Evolutionary conservation across 2,329 filamentous ascomycete species (phyloP), one percentile per base, ranked within the genome.

Genomic region (Dichotomopilus funicola): DNA sequence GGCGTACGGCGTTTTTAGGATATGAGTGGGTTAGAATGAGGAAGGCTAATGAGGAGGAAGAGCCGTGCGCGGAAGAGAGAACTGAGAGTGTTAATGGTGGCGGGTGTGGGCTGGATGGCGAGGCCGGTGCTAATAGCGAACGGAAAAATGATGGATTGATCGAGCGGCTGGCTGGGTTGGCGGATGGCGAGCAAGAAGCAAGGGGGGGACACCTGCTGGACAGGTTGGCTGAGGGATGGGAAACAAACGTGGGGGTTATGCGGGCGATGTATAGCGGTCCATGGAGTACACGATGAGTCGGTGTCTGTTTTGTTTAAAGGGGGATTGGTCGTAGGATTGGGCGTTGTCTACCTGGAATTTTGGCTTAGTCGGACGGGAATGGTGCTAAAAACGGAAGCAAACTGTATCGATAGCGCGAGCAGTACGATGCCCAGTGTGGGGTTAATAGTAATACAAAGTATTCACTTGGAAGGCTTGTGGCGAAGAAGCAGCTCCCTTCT

Each of bases 1-100:
- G 92, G 71, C 81, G 80, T 67, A 87, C 82, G 33, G 91, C 90
- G 0, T 97, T 97, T 70, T 72, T 95, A 59, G 92, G 92, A 0
- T 99, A 99, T 68, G 89, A 88, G 1, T 97, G 94, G 77, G 81
- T 84, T 10, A 75, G 84, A 47, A 76, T 76, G 54, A 45, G 48
- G 51, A 13, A 34, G 33, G 37, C 6, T 12, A 49, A 48, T 3
- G 40, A 45, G 10, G 51, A 44, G 19, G 51, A 47, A 33, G 19
- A 40, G 12, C 37, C 9, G 31, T 33, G 35, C 19, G 13, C 19
- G 27, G 49, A 44, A 10, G 50, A 43, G 31, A 46, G 41, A 33
- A 12, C 34, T 11, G 42, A 9, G 31, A 27, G 34, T n/a, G n/a
- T 19, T n/a, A 45, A 46, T 35, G 49, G 6, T n/a, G 27, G 43